phyloP scores from a whole-genome alignment of 768 basidiomycete genomes.

The Paxillus involutus region DNA sequence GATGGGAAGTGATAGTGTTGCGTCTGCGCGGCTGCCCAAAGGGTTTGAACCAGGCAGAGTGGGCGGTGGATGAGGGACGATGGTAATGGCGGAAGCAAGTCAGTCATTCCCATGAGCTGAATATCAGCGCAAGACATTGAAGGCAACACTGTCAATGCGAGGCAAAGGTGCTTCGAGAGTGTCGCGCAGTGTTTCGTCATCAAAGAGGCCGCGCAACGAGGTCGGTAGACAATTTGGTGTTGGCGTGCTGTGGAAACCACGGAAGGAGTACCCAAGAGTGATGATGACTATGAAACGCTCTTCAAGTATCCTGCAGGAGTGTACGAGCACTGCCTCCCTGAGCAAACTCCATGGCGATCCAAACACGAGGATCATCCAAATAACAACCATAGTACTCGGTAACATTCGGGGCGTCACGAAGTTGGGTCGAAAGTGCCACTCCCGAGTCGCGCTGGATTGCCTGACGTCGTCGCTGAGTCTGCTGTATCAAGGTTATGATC shows the following conservation, averaged over 20 bases:
- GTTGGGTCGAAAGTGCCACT: conserved; percentile 86
- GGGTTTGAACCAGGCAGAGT: conserved; percentile 36
- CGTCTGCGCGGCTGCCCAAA: conserved; percentile 27
- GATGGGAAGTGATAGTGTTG: conserved; percentile 40
- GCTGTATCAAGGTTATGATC: conserved; percentile 96
- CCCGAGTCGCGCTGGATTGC: conserved; percentile 85
- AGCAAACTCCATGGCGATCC: conserved; percentile 99
- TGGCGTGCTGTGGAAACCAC: too few species aligned
- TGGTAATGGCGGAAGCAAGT: conserved; percentile 76
- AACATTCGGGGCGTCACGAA: conserved; percentile 87
- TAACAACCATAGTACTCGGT: conserved; percentile 96
- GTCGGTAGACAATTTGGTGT: too few species aligned
- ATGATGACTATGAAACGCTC: conserved; percentile 90
- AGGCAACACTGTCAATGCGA: too few species aligned
- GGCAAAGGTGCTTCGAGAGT: too few species aligned
- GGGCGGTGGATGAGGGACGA: conserved; percentile 42
- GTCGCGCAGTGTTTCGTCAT: conserved; percentile 33
- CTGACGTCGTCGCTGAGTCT: conserved; percentile 78
- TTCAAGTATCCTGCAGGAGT: conserved; percentile 86
- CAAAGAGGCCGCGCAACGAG: too few species aligned
- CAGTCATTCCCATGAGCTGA: conserved; percentile 51
- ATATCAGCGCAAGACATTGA: conserved; percentile 6
- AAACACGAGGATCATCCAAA: conserved; percentile 92
- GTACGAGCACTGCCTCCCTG: conserved; percentile 93
- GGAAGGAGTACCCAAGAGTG: conserved; percentile 57